Evolutionary conservation across 371 early-diverging fungal genomes (phyloP).

Genomic region (Mortierella sp.): DNA sequence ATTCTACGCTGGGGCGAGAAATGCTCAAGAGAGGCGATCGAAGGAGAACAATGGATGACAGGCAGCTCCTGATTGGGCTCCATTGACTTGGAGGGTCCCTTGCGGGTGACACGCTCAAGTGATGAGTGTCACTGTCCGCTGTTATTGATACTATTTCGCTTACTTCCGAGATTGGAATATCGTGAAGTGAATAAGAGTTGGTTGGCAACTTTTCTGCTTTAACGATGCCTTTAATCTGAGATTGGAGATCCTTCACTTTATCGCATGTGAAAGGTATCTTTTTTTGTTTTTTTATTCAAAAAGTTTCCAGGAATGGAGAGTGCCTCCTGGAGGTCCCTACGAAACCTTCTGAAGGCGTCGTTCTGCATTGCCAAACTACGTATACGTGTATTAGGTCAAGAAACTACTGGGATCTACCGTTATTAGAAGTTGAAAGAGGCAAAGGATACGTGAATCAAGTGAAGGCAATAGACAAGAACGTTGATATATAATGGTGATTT

Average conservation of each 20-base stretch:
- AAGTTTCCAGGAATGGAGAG: slow-evolving; percentile 37
- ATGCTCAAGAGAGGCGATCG: slow-evolving; percentile 26
- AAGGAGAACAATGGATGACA: slow-evolving; percentile 35
- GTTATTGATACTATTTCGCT: slow-evolving; percentile 10
- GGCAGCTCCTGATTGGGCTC: slow-evolving; percentile 18
- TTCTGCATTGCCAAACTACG: slow-evolving; percentile 26
- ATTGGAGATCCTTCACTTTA: slow-evolving; percentile 10
- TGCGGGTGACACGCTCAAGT: slow-evolving; percentile 15
- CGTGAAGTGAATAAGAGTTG: slow-evolving; percentile 8
- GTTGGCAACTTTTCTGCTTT: not conserved
- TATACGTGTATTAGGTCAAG: not conserved
- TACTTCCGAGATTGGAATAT: slow-evolving; percentile 4
- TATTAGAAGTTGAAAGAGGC: not conserved
- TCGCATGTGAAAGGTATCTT: slow-evolving; percentile 10
- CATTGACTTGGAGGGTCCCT: not conserved
- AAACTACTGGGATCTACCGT: not conserved
- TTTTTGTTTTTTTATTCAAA: slow-evolving; percentile 30
- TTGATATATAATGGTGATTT: not conserved
- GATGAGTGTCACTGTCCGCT: not conserved
- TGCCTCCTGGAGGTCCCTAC: slow-evolving; percentile 39
- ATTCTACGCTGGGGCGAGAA: slow-evolving; percentile 31
- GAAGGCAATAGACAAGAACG: not conserved
- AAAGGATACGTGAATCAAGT: not conserved
- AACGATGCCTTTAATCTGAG: not conserved
- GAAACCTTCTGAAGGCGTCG: slow-evolving; percentile 43